Evolutionary conservation across 495 filamentous ascomycete genomes (phyloP), one percentile per base, ranked within the genome.

Genomic region (Hypoxylon crocopeplum): DNA sequence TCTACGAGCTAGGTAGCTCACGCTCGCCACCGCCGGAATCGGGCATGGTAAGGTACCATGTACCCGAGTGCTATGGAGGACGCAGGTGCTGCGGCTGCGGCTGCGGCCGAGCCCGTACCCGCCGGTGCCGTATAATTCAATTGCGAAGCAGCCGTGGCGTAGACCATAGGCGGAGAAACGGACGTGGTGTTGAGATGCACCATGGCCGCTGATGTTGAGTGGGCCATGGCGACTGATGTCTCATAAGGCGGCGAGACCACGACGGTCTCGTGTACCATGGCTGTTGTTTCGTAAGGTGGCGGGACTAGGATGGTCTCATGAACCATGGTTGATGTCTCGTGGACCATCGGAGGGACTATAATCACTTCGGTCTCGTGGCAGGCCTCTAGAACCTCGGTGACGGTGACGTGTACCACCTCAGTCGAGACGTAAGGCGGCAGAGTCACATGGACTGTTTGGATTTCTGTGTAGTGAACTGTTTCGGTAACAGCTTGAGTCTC

Each of bases 21-120:
- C 11, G 59, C 59, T 34, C 42, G 52, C 59, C 59, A 63, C 17
- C 52, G 19, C 6, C 59, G n/a, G n/a, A n/a, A n/a, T n/a, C n/a
- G 40, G 8, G 48, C 48, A 8, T 48, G 5, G 8, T 57, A 45
- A 3, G 59, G 59, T 4, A 21, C 22, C 59, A 63, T 63, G 41
- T 48, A 57, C 32, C 59, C 59, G 13, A 62, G 16, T 13, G 59
- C 24, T 24, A 63, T 10, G 32, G 59, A 63, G 1, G 53, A 57
- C 8, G 52, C 47, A 4, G 42, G 53, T 3, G 41, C 22, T 16
- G 53, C 48, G n/a, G 20, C n/a, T n/a, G n/a, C 25, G 3, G 15
- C 13, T 5, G 30, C 25, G 0, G 38, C 42, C 7, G 53, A 24
- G 8, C 27, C 32, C 13, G 41, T 44, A 0, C 15, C 16, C 3